Evolutionary conservation across 176 grass and related monocot species (phyloP), one percentile per base, ranked within the genome.

Genomic region (Musa schizocarpa): DNA sequence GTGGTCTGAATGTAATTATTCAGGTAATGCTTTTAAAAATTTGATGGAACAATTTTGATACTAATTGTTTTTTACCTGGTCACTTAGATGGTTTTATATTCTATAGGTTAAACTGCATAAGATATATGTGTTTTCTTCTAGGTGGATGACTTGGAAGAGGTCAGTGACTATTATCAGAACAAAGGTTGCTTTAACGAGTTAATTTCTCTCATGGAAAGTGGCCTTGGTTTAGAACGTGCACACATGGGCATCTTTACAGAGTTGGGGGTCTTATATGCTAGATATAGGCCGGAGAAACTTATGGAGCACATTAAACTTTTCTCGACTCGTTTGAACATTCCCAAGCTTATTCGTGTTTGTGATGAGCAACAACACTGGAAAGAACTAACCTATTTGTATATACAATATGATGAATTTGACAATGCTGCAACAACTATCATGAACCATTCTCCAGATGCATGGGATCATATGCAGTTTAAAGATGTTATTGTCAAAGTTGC

Each of bases 351-450:
- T 23, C 81, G 90, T 48, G 94, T 78, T 80, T 97, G 94, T 78
- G 86, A 97, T 85, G 94, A 97, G 75, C 94, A 97, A 75, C 94
- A 97, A 29, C 94, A 97, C 86, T 93, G 94, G 94, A 93, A 89
- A 71, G 94, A 97, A 74, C 94, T 97, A 55, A 97, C 90, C 7
- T 93, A 97, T 72, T 86, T 97, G 8, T 93, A 93, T 81, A 93
- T 97, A 69, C 94, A 93, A 51, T 93, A 97, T 63, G 88, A 91
- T 80, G 90, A 97, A 66, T 93, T 93, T 67, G 88, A 97, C 84
- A 97, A 97, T 87, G 94, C 94, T 83, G 94, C 90, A n/a, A 97
- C 81, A 54, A 97, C 94, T 71, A 93, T 97, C n/a, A 97, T 97
- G 94, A 91, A 91, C 75, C 94, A 97, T 82, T 97, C 94, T 63